Evolutionary conservation across 257 asterid genomes (phyloP), one percentile per base, ranked within the genome.

Genomic region (Nicotiana paniculata): DNA sequence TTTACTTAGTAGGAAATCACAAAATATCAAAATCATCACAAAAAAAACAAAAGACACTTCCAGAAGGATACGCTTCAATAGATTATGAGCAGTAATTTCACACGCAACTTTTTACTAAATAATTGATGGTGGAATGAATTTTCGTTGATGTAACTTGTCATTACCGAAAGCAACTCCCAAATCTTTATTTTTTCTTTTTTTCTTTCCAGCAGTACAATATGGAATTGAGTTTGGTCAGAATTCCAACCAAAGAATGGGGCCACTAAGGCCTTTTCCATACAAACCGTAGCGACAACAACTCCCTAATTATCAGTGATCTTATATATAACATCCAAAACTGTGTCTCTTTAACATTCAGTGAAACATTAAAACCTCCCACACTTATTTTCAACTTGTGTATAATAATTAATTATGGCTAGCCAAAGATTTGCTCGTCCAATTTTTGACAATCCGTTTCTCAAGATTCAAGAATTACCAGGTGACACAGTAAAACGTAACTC

Each of bases 371-470:
- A 69, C 17, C 37, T 68, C 9, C n/a, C 43, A 32, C 7, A 67
- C 4, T 18, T 58, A 1, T 16, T 58, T 58, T 4, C 64, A 16
- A 16, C 15, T 51, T 51, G 1, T 51, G 57, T 53, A 13, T 3
- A 3, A 28, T 0, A 9, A 35, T 4, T 3, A 0, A 67, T 33
- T 7, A 86, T 86, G 85, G 69, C 76, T 5, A 43, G 58, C n/a
- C 62, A 69, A 33, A 77, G 76, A 39, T 83, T 86, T 54, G 53
- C 48, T n/a, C 90, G 91, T 16, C 91, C 91, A 0, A 88, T 83
- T 37, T 70, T 86, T 12, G 68, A 88, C 66, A 88, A 88, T 32
- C 91, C 91, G 24, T 85, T 88, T 24, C 80, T 86, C 82, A 85
- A 85, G 63, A 86, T 88, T 55, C 30, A 46, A 13, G 84, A 64